A percentile compares a stretch with the other conserved stretches of the same genome.
Evolutionary conservation across 2,329 filamentous ascomycete genomes (phyloP).

Genomic region (Ploettnerulaceae sp.): DNA sequence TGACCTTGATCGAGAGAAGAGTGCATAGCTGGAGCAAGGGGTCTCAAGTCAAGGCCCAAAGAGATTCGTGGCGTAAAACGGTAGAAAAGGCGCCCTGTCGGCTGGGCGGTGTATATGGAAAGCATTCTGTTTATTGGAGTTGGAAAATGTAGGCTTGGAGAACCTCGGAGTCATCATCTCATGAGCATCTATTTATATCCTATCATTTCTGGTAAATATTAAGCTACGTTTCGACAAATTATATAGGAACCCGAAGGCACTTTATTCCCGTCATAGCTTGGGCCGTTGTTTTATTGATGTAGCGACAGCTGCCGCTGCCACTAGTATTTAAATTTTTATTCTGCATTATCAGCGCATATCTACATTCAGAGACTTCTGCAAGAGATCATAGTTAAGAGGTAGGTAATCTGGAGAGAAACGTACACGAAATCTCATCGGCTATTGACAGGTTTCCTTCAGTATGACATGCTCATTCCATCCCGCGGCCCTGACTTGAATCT

Average conservation of each 20-base stretch:
- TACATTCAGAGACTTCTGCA: no score
- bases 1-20: not conserved
- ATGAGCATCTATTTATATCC: no score
- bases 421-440: not conserved
- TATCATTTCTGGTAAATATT: conserved; percentile 1
- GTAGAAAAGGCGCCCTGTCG: not conserved
- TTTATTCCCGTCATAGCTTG: no score
- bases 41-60: not conserved
- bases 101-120: conserved; percentile 4
- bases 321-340: no score
- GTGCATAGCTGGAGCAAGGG: not conserved
- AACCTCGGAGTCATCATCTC: no score
- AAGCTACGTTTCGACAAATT: not conserved
- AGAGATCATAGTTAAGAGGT: no score
- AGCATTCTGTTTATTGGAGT: conserved; percentile 5
- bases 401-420: no score
- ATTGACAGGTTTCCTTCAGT: conserved; percentile 20
- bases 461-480: conserved; percentile 28
- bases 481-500: conserved; percentile 56
- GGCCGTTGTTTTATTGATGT: no score
- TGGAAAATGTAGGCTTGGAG: no score
- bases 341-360: no score
- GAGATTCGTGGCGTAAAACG: not conserved
- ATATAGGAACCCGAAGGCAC: not conserved
- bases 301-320: no score